Evolutionary conservation across 225 moss, liverwort and hornwort species (phyloP).

Genomic region (Polytrichum formosum): DNA sequence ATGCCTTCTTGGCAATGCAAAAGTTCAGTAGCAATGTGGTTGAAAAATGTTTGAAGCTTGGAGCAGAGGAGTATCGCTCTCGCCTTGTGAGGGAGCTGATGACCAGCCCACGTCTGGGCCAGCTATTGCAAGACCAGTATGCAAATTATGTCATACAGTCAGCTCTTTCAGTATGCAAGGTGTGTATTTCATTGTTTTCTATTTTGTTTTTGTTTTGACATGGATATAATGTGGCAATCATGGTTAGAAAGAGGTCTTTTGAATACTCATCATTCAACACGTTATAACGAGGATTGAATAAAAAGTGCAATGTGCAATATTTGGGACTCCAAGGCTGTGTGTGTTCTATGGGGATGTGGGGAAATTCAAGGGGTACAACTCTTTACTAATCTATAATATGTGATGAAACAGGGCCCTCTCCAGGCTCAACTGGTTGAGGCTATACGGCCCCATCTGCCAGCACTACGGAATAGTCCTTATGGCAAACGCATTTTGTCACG

Average conservation of each 20-base stretch:
- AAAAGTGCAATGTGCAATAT: too few species aligned
- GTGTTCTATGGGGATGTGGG: too few species aligned
- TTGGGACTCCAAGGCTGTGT: too few species aligned
- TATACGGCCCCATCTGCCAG: constrained; percentile 62
- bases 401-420: constrained; percentile 34
- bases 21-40: constrained; percentile 71
- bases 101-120: constrained; percentile 46
- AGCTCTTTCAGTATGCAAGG: constrained; percentile 59
- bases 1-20: constrained; percentile 52
- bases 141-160: constrained; percentile 66
- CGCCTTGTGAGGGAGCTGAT: constrained; percentile 59
- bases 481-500: constrained; percentile 64
- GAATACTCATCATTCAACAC: too few species aligned
- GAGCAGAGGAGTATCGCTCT: constrained; percentile 44
- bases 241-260: too few species aligned
- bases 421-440: constrained; percentile 54
- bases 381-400: too few species aligned
- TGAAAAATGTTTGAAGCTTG: constrained; percentile 56
- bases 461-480: constrained; percentile 56
- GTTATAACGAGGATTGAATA: too few species aligned
- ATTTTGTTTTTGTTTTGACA: neutral
- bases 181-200: neutral
- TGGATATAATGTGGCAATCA: too few species aligned
- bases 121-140: constrained; percentile 64
- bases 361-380: too few species aligned